phyloP scores from a whole-genome alignment of 306 rosid genomes.

The Vigna unguiculata region DNA sequence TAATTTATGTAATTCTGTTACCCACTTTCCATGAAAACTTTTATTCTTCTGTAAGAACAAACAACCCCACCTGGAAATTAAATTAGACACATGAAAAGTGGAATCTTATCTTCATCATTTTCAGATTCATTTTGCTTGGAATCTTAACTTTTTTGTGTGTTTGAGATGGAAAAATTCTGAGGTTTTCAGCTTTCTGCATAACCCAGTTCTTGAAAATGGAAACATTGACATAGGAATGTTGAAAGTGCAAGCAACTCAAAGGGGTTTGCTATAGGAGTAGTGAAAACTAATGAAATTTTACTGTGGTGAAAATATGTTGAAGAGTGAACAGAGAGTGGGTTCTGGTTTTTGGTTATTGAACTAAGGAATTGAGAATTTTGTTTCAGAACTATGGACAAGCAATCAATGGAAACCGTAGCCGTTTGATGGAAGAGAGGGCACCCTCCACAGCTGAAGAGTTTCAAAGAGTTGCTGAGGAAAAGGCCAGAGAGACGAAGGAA shows the following conservation, averaged over 20 bases:
- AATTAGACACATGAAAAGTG: background rate
- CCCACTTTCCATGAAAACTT: background rate
- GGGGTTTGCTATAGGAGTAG: background rate
- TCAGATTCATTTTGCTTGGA: slow-evolving; percentile 11
- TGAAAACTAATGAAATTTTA: background rate
- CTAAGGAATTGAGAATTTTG: background rate
- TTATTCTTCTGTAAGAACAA: background rate
- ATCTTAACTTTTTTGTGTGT: background rate
- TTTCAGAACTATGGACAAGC: slow-evolving; percentile 45
- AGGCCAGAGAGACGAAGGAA: slow-evolving; percentile 39
- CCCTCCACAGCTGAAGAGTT: slow-evolving; percentile 58
- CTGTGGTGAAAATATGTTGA: background rate
- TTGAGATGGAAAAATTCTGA: background rate
- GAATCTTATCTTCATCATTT: background rate
- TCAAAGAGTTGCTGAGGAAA: slow-evolving; percentile 55
- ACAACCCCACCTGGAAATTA: background rate
- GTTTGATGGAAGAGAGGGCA: slow-evolving; percentile 50
- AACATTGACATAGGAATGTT: background rate
- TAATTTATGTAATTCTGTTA: background rate
- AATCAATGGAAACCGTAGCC: slow-evolving; percentile 39
- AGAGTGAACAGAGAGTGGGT: slow-evolving; percentile 9
- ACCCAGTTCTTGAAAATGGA: slow-evolving; percentile 13
- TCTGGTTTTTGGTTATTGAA: background rate
- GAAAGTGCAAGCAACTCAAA: slow-evolving; percentile 1
- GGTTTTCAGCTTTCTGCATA: slow-evolving; percentile 8